Evolutionary conservation across 495 filamentous ascomycete genomes (phyloP), one percentile per base, ranked within the genome.

Genomic region (Aspergillus cristatus): DNA sequence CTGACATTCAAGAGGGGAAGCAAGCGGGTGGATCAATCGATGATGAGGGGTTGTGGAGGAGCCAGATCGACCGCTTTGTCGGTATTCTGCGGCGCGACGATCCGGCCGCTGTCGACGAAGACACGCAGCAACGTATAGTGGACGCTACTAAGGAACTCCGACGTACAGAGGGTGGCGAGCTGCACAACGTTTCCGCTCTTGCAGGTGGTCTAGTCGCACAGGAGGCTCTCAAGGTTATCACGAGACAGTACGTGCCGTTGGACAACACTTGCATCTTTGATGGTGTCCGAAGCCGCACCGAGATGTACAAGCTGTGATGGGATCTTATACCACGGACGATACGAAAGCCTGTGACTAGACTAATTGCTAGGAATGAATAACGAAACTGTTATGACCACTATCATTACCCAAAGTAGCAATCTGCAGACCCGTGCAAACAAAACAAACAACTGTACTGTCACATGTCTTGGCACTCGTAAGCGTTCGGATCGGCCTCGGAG

Each of bases 261-360:
- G 87, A 96, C 52, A 91, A 95, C 57, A 90, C 84, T 7, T 90
- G 86, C 56, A 68, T 97, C 38, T 95, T 93, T 54, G 88, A 97
- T 66, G 91, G 91, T 32, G 81, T 94, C 15, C 65, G 57, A 40
- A 93, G 88, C 61, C 79, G 78, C 59, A 82, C 73, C 38, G 78
- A 81, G 54, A 82, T 93, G 45, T 74, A 60, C 34, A 49, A 49
- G 30, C 47, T 67, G 37, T 67, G 46, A 59, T 24, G 20, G 4
- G 8, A 8, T 8, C 20, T 4, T 24, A 4, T 24, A 17, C 7
- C 20, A 24, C 4, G 20, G 8, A 24, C 20, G 8, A 24, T 24
- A 24, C 8, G 8, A 4, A 24, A 4, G 20, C 8, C 20, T 24
- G 20, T 24, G 20, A 24, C n/a, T n/a, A 24, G 20, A 24, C 8